Base-by-base conservation (phyloP, 2,329 filamentous ascomycete genomes). In the Xylaria sp. region DNA sequence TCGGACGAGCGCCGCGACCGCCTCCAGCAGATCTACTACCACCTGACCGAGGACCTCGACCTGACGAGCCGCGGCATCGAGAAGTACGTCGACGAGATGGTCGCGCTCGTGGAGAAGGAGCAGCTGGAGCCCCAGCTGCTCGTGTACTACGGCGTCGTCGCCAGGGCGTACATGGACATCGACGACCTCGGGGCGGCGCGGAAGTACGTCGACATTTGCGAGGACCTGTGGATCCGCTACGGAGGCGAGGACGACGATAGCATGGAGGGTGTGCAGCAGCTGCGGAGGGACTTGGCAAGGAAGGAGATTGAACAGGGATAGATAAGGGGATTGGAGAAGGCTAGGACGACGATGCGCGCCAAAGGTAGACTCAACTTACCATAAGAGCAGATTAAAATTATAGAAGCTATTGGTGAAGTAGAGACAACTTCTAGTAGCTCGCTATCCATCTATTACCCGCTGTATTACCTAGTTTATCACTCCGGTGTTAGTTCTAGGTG, bases 241-340 rank as follows among this genome's bases (percentile, higher is more conserved):
- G 58, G 55, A 16, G 58, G 58, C 18, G 55, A 54, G 11, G 58
- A 60, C 18, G 40, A 58, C 2, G 55, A 60, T 45, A 58, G 58
- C 16, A 29, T 56, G 0, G 58, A 47, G 3, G 55, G 55, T 7
- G 48, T 60, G 50, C 40, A 54, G 17, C 58, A 60, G 29, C 50
- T 60, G 4, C 46, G 52, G 11, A 52, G 56, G 17, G 58, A 60
- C 21, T 39, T 58, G 17, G 44, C 16, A 7, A 50, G 58, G 37
- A 40, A 52, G 18, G 54, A 60, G 19, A 55, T 34, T 34, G 29
- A 13, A 13, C 5, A 34, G 16, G 6, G 4, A 13, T 34, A 34
- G 11, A 3, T 34, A 13, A 4, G 24, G 16, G 11, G 29, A 11
- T 34, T 34, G 29, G 11, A 13, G 11, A 13, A 4, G 11, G 11